Base-by-base conservation (phyloP, 805 yeast species). In the Saturnispora hagleri region DNA sequence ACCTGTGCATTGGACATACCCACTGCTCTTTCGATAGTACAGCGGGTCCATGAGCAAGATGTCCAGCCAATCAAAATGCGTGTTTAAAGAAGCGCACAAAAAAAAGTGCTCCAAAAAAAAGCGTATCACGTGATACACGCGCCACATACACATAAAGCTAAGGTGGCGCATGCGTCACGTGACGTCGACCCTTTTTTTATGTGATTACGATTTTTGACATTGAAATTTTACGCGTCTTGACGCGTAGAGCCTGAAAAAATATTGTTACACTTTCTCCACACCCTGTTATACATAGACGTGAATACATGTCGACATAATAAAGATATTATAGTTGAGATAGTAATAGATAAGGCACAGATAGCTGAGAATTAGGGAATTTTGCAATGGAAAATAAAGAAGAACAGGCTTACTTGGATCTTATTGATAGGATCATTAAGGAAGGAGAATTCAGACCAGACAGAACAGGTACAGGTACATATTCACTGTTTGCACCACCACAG, bases 401-500 rank as follows among this genome's bases (percentile, higher is more conserved):
- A 68, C 84, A 81, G 60, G 93, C 90, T 15, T 93, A 93, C 65
- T 77, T 93, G 43, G 90, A 87, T 57, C 75, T 93, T 45, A 88
- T 97, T 64, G 67, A 73, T 52, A 73, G 80, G 4, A 91, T 93
- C 65, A 80, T 93, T 20, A 73, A 76, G 1, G 81, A 86, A 56
- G 99, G 99, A 41, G 98, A 93, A 64, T 77, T 77, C 60, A 81
- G 99, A 55, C 91, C 93, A 8, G 99, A 93, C 66, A 76, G 99
- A 66, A 93, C 99, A 1, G 99, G 99, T 1, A 93, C 99, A 0
- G 99, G 99, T 5, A 93, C 99, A 0, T 73, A 71, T 55, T 83
- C 96, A 34, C 56, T 93, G 8, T 93, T 93, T 68, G 99, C 95
- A 0, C 99, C 99, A 24, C 97, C 97, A 12, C 98, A 91, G 64